These are phyloP conservation scores for Carex sylvatica DNA, from an alignment of 202 grass and related monocot genomes.

Conservation along the genomic window DNA sequence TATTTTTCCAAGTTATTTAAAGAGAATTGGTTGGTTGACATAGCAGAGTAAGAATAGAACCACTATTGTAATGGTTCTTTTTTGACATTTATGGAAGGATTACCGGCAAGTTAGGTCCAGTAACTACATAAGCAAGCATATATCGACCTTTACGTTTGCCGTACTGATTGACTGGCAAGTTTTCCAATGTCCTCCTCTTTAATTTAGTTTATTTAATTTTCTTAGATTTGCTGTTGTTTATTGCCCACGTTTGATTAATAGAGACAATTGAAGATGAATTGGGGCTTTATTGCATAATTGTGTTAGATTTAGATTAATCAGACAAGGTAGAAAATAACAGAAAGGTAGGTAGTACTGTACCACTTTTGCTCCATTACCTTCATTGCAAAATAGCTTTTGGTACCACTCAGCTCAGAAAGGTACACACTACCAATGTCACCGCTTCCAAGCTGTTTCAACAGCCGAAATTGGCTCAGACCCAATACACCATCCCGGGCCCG, in stretches of 20 bases:
- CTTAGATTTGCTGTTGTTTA: not conserved
- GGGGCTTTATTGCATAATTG: not conserved
- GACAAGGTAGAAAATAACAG: not conserved
- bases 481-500: conserved; percentile 50
- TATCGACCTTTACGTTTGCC: not conserved
- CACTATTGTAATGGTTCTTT: not conserved
- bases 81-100: not conserved
- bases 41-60: not conserved
- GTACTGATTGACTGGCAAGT: not conserved
- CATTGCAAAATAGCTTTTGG: conserved; percentile 84
- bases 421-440: conserved; percentile 89
- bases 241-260: not conserved
- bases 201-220: not conserved
- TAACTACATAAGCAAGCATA: not conserved
- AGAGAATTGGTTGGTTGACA: not conserved
- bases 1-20: not conserved
- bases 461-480: conserved; percentile 76
- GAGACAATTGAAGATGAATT: not conserved
- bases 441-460: conserved; percentile 71
- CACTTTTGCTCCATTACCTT: conserved; percentile 49
- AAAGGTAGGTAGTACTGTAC: not conserved
- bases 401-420: conserved; percentile 73
- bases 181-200: not conserved
- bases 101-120: not conserved
- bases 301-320: not conserved